Evolutionary conservation across 345 rosid species (phyloP).

Genomic region (Murraya koenigii): DNA sequence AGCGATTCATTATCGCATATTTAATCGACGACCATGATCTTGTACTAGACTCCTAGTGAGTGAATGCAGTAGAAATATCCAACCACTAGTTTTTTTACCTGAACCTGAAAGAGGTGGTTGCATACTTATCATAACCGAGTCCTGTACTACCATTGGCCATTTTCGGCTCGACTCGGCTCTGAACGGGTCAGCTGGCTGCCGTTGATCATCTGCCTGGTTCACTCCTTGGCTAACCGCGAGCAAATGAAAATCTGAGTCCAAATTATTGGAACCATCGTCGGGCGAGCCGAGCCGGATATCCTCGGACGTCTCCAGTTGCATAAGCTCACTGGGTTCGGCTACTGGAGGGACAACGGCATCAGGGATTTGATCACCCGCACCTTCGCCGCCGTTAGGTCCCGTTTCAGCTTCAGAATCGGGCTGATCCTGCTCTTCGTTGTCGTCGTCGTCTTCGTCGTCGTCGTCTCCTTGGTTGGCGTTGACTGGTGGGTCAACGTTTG

Average conservation of each 20-base stretch:
- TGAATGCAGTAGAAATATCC: not conserved
- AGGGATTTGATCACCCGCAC: constrained; percentile 13
- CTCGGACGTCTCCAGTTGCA: constrained; percentile 80
- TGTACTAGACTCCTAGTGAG: not conserved
- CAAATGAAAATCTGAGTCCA: constrained; percentile 57
- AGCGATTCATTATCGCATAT: not conserved
- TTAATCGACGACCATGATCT: not conserved
- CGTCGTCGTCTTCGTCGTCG: constrained; percentile 33
- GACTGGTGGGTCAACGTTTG: constrained; percentile 20
- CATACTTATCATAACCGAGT: constrained; percentile 15
- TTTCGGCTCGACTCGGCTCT: constrained; percentile 46
- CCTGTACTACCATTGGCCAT: constrained; percentile 45
- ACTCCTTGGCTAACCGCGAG: constrained; percentile 25
- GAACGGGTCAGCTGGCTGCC: constrained; percentile 35
- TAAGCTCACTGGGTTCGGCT: constrained; percentile 61
- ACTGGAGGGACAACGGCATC: constrained; percentile 12
- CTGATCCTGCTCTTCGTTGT: constrained; percentile 32
- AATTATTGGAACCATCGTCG: constrained; percentile 65
- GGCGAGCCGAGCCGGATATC: constrained; percentile 81
- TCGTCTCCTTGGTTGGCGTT: constrained; percentile 27
- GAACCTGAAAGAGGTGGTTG: constrained; percentile 45
- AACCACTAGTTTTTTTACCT: constrained; percentile 29
- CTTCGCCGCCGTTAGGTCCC: constrained; percentile 25
- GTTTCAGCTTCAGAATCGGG: constrained; percentile 44
- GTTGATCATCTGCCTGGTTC: constrained; percentile 22